A percentile compares a stretch with the other conserved stretches of the same genome.
These are phyloP conservation scores for Baorangia bicolor DNA, from an alignment of 768 basidiomycete species.

Conservation along the genomic window DNA sequence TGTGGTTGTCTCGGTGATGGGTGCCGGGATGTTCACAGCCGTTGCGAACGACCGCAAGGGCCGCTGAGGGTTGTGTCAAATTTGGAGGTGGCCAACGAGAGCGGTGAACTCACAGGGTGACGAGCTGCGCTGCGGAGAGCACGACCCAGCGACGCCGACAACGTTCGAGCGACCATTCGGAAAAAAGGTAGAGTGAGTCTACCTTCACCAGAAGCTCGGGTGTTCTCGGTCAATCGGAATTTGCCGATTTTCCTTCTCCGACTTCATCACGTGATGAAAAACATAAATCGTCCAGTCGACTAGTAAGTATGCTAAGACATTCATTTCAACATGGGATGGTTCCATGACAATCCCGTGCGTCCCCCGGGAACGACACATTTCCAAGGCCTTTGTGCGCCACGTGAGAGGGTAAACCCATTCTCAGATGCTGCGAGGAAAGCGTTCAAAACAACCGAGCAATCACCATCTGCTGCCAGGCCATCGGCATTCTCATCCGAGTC, in stretches of 20 bases:
- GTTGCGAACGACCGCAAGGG: conserved; percentile 74
- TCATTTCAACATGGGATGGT: neutral
- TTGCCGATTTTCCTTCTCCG: conserved; percentile 28
- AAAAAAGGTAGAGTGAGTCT: conserved; percentile 22
- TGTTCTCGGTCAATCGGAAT: conserved; percentile 32
- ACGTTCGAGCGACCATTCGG: conserved; percentile 46
- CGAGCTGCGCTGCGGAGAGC: conserved; percentile 39
- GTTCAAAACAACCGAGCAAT: conserved; percentile 1
- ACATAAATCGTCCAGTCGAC: too few relatives aligned
- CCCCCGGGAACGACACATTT: conserved; percentile 42
- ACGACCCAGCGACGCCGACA: conserved; percentile 45
- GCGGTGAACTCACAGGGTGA: conserved; percentile 31
- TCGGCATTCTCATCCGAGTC: neutral
- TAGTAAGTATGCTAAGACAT: neutral
- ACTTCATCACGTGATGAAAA: conserved; percentile 4
- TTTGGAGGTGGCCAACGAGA: neutral
- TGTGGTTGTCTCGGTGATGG: conserved; percentile 87
- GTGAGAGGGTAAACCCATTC: conserved; percentile 48
- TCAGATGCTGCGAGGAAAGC: conserved; percentile 52
- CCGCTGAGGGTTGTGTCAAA: conserved; percentile 35
- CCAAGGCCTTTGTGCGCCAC: conserved; percentile 37
- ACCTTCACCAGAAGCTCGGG: conserved; percentile 24
- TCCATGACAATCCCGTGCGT: conserved; percentile 19
- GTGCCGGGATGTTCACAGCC: conserved; percentile 59
- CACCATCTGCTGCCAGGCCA: neutral